Percentiles rank a stretch among this genome's conserved stretches.
phyloP scores from a whole-genome alignment of 176 grass and related monocot genomes.

The Pharus latifolius region DNA sequence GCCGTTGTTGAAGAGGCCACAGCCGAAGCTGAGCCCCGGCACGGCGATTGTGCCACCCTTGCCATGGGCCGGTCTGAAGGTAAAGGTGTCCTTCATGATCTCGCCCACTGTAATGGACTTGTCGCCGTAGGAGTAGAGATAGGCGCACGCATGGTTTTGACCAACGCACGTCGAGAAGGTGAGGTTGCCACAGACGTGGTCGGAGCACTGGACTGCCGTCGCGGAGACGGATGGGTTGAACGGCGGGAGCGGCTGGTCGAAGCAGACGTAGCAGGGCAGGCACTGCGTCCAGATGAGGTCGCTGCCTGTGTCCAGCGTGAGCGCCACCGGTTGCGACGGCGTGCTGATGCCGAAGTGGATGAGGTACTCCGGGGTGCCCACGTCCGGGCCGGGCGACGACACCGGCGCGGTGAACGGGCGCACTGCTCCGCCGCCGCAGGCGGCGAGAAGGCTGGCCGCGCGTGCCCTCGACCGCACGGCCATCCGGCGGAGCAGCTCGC shows the following conservation, averaged over 20 bases:
- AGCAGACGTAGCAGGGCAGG: conserved; percentile 26
- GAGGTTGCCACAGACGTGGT: conserved; percentile 7
- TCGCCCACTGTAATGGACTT: conserved; percentile 7
- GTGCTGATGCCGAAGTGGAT: conserved; percentile 44
- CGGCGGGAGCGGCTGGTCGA: not conserved
- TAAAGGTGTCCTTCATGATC: conserved; percentile 41
- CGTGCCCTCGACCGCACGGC: conserved; percentile 15
- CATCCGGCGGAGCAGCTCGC: conserved; percentile 37
- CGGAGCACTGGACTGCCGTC: conserved; percentile 8
- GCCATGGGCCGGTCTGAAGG: conserved; percentile 1
- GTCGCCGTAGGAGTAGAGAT: conserved; percentile 30
- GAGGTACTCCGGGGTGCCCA: conserved; percentile 33
- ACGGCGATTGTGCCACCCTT: not conserved
- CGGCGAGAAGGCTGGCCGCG: not conserved
- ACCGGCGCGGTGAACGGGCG: not conserved
- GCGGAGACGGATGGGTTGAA: conserved; percentile 25
- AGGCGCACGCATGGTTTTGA: conserved; percentile 2
- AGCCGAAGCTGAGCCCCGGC: conserved; percentile 33
- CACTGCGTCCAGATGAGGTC: conserved; percentile 90
- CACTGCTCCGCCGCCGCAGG: not conserved
- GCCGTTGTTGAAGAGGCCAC: conserved; percentile 21
- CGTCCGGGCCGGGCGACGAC: conserved; percentile 10
- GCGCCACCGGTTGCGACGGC: conserved; percentile 18
- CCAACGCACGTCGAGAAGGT: not conserved
- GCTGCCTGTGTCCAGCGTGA: conserved; percentile 64